Evolutionary conservation across 1,139 yeast species (phyloP), one percentile per base, ranked within the genome.

Genomic region (Hansenula lynferdii): DNA sequence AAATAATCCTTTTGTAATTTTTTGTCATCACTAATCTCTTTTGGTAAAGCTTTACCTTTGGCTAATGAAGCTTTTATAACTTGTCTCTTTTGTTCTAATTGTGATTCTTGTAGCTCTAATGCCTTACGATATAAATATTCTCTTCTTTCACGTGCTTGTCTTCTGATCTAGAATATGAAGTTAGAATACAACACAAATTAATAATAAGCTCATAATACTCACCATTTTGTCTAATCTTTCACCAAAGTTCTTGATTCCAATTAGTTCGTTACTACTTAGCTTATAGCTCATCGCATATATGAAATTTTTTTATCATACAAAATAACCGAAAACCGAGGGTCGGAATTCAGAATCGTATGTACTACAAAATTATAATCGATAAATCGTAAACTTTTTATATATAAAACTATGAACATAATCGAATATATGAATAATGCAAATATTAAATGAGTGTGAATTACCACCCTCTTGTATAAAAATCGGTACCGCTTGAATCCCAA

Each of bases 91-190:
- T 86, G 92, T 16, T 85, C 81, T 34, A 85, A 72, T 26, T 85
- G 78, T 15, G 96, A 84, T 49, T 92, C 97, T 60, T 94, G 96
- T 27, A 90, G 73, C 57, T 87, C 95, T 34, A 86, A 77, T 0
- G 96, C 85, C 58, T 90, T 89, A 40, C 90, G 75, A 67, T 86
- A 92, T 31, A 90, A 70, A 54, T 89, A 92, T 56, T 92, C 97
- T 63, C 95, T 77, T 68, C 97, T 77, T 61, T 90, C 97, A 67
- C 97, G 80, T 16, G 97, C 96, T 58, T 89, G 95, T 69, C 85
- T 80, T 65, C 98, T 77, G 44, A 87, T 69, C 96, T 42, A 26
- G 15, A 28, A 14, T 11, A 17, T 15, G n/a, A 14, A 17, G 24
- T 22, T 22, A 22, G 24, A 9, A 9, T 22, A 6, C 11, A 12